These are phyloP conservation scores for Camellia granthamiana DNA, from an alignment of 148 eudicot genomes.

Conservation along the genomic window DNA sequence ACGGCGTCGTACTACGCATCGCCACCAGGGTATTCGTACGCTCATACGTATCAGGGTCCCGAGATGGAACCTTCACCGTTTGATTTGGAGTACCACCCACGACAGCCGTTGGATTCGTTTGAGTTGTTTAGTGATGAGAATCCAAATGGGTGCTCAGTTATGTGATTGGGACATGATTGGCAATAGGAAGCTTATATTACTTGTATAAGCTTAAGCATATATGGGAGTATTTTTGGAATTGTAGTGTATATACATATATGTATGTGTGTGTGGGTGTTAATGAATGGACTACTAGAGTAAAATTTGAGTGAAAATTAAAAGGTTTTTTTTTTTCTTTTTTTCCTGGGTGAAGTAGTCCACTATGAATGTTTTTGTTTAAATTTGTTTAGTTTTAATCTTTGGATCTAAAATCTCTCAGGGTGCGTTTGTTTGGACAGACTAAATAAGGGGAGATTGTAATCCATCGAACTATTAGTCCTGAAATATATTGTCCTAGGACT, in stretches of 20 bases:
- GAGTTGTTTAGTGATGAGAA: slow-evolving; percentile 87
- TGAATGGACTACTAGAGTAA: background rate
- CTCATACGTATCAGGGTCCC: slow-evolving; percentile 36
- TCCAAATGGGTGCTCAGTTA: slow-evolving; percentile 68
- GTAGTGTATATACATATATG: background rate
- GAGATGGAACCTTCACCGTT: slow-evolving; percentile 31
- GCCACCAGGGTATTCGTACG: slow-evolving; percentile 37
- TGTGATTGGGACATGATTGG: slow-evolving; percentile 26
- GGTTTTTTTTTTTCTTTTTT: background rate
- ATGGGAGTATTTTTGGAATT: background rate
- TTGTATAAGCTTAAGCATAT: slow-evolving; percentile 4
- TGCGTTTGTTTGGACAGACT: too few species aligned
- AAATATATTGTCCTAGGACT: too few species aligned
- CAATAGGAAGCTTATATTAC: slow-evolving; percentile 10
- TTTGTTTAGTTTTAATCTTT: background rate
- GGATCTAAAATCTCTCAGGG: background rate
- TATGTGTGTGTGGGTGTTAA: too few species aligned
- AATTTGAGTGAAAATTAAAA: background rate
- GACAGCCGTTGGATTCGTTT: slow-evolving; percentile 57
- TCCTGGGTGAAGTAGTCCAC: background rate
- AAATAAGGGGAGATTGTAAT: too few species aligned
- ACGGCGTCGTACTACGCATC: slow-evolving; percentile 64
- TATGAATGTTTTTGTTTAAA: background rate
- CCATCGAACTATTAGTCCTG: too few species aligned
- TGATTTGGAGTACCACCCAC: slow-evolving; percentile 20